Base-by-base conservation (phyloP, 352 stramenopile genomes). In the Plasmopara halstedii region DNA sequence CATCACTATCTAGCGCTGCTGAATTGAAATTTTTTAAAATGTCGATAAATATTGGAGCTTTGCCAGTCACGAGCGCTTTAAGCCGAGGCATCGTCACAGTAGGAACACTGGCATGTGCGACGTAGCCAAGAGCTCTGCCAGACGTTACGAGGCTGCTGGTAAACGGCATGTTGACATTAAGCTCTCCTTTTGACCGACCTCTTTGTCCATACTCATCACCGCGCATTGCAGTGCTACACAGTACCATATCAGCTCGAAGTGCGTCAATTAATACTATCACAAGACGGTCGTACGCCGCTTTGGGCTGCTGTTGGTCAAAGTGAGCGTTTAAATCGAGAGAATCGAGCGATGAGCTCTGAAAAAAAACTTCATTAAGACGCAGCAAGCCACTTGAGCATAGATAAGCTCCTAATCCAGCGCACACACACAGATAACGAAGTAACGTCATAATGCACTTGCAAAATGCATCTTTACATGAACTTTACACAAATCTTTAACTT, bases 11-110 rank as follows among this genome's bases (percentile, higher is more conserved):
- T 17, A 95, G 60, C n/a, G 73, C 73, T 18, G 67, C 83, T 3
- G 84, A 94, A 46, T 95, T 91, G 45, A 95, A 92, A 45, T 95
- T 95, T 58, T 93, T 92, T 26, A 95, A 56, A 38, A 95, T 85
- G 51, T 95, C 84, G 51, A 94, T 93, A 67, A 95, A 95, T 6
- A 78, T 76, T 0, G 84, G 84, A 14, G 84, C 58, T 52, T 86
- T 88, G 19, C 84, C 84, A 7, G 84, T 93, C 35, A 91, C 62
- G 27, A 95, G 65, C 18, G 84, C 84, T 51, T 95, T 95, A 2
- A 95, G 64, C 1, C 84, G 67, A 33, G 84, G 84, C 84, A 95
- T 95, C 18, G 84, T 95, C 40, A 95, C 84, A 3, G 84, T 95
- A 6, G 84, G 84, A 4, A 91, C 70, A 50, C 76, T 88, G 10